These are phyloP conservation scores for Crithidia acanthocephali DNA, from an alignment of 208 protist genomes.

Conservation along the genomic window DNA sequence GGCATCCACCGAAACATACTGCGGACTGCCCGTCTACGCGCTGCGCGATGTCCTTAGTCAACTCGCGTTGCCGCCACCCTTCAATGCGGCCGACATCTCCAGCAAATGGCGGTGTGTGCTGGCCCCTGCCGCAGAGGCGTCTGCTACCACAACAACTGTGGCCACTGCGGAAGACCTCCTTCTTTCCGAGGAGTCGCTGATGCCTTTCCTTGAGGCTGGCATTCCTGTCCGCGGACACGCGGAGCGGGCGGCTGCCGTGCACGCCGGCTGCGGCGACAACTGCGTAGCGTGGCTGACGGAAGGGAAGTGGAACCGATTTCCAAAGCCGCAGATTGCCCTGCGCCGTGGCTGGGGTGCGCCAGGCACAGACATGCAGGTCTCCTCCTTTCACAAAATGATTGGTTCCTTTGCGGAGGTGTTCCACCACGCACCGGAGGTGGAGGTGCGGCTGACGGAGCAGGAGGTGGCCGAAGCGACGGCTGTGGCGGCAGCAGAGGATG, in stretches of 20 bases:
- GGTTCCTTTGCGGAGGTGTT: conserved; percentile 81
- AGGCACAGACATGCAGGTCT: conserved; percentile 71
- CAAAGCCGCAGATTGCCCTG: conserved; percentile 84
- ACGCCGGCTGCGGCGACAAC: conserved; percentile 47
- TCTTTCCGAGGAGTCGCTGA: conserved; percentile 45
- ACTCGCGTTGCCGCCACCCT: conserved; percentile 54
- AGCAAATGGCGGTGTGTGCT: conserved; percentile 87
- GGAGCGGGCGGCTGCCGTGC: conserved; percentile 29
- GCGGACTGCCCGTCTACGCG: conserved; percentile 50
- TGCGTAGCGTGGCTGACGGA: conserved; percentile 62
- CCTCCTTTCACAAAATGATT: conserved; percentile 77
- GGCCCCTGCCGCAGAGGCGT: conserved; percentile 40
- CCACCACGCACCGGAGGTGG: conserved; percentile 40
- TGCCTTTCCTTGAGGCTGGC: conserved; percentile 63
- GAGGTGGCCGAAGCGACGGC: conserved; percentile 15
- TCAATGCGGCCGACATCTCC: conserved; percentile 46
- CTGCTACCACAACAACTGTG: not conserved
- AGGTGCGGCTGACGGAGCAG: conserved; percentile 32
- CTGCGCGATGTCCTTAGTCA: conserved; percentile 71
- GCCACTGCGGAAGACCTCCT: conserved; percentile 18
- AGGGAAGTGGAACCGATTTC: conserved; percentile 62
- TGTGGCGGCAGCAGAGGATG: not conserved
- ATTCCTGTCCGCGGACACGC: conserved; percentile 55
- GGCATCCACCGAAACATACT: conserved; percentile 13
- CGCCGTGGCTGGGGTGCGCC: conserved; percentile 80